Conservation (phyloP, 163 green algal genomes). For the Chloroidium sp. region DNA sequence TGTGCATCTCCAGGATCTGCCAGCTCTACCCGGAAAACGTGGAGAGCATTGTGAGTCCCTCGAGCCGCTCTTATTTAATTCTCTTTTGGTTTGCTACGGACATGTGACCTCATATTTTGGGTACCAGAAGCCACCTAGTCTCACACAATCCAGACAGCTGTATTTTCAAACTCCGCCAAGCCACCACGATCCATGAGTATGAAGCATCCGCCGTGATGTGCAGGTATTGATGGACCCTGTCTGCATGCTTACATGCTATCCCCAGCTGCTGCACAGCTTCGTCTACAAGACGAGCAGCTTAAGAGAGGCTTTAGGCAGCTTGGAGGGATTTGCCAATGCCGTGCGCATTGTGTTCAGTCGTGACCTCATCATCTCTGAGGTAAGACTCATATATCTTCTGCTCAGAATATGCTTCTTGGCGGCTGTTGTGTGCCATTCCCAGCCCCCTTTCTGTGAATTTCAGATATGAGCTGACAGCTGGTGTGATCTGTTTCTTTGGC, state of each 20-base stretch:
- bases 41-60: conserved; percentile 16
- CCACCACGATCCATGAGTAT: too few species aligned
- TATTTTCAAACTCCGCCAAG: too few species aligned
- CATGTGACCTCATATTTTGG: too few species aligned
- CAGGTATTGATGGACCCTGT: conserved; percentile 42
- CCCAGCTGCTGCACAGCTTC: conserved; percentile 47
- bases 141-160: too few species aligned
- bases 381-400: neutral
- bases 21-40: conserved; percentile 33
- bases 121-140: too few species aligned
- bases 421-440: too few species aligned
- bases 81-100: neutral
- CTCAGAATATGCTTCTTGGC: too few species aligned
- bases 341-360: conserved; percentile 32
- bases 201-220: neutral
- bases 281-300: conserved; percentile 26
- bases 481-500: too few species aligned
- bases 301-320: neutral
- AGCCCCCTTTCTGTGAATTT: too few species aligned
- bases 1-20: conserved; percentile 30
- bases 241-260: conserved; percentile 42
- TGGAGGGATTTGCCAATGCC: conserved; percentile 19
- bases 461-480: too few species aligned
- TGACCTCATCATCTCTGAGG: conserved; percentile 42
- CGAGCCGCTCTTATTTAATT: neutral